Evolutionary conservation across 768 basidiomycete genomes (phyloP), one percentile per base, ranked within the genome.

Genomic region (Cystofilobasidium bisporidii): DNA sequence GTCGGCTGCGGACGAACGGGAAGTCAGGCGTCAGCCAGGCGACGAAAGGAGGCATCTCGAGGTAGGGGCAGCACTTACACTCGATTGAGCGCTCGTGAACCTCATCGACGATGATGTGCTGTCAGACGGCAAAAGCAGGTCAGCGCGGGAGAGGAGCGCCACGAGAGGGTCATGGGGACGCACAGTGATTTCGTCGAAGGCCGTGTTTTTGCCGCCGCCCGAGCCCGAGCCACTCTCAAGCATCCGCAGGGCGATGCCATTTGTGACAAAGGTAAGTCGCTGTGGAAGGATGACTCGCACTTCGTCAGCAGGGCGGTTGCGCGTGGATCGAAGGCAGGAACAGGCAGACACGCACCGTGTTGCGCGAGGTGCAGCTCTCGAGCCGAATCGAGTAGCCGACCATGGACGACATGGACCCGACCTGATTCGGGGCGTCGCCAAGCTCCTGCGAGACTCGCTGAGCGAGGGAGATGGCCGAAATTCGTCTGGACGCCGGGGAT

Each of bases 51-150:
- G 10, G 3, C n/a, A 18, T 30, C 15, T 17, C 14, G 15, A 41
- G 12, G 20, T 24, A 28, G 28, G 43, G 0, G 12, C 14, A 48
- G 12, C 3, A 58, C 55, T 58, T 8, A 69, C 71, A 93, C 75
- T 99, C 94, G 71, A 99, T 96, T 10, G 87, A 90, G 26, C 94
- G 86, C 79, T 99, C 94, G 73, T 99, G 94, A 57, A 96, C 90
- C 79, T 99, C 94, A 72, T 99, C 94, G 50, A 98, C 87, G 68
- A 99, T 87, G 74, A 99, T 86, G 74, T 96, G 92, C 89, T 91
- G n/a, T 9, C n/a, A n/a, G n/a, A n/a, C n/a, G n/a, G n/a, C n/a
- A n/a, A n/a, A 30, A 33, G 17, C 14, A 40, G 40, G 2, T 26
- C 14, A 36, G 26, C 14, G 12, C 14, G 24, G 24, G 24, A 3